Evolutionary conservation across 805 yeast species (phyloP).

Genomic region (Ogataea trehalophila): DNA sequence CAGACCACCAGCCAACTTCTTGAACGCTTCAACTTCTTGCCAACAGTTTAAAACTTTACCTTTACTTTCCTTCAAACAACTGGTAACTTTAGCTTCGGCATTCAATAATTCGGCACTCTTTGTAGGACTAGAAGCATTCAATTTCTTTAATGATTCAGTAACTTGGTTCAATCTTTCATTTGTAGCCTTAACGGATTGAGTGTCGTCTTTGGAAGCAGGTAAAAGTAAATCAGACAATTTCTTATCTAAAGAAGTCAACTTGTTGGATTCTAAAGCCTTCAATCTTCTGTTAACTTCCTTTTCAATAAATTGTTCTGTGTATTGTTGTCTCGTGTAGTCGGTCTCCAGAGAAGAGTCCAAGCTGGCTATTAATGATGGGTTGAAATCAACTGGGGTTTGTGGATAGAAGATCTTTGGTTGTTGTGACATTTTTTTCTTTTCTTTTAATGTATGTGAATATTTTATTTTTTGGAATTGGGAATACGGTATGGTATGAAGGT

Average conservation of each 20-base stretch:
- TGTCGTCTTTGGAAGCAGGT: conserved; percentile 27
- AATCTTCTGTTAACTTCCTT: conserved; percentile 58
- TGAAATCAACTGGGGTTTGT: conserved; percentile 61
- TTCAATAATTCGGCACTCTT: conserved; percentile 36
- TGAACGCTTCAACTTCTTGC: conserved; percentile 72
- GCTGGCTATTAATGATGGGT: conserved; percentile 57
- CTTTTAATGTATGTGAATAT: neutral
- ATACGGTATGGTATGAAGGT: too few species aligned
- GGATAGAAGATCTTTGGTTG: conserved; percentile 66
- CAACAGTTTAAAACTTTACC: conserved; percentile 75
- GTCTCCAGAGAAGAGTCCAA: conserved; percentile 56
- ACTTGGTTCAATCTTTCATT: conserved; percentile 31
- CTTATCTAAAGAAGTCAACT: conserved; percentile 46
- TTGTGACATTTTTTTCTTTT: conserved; percentile 4
- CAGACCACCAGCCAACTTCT: conserved; percentile 39
- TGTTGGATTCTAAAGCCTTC: conserved; percentile 46
- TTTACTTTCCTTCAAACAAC: conserved; percentile 58
- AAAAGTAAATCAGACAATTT: conserved; percentile 41
- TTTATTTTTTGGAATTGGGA: too few species aligned
- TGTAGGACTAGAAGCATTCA: conserved; percentile 27
- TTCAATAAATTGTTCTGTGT: conserved; percentile 61
- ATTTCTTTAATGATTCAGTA: conserved; percentile 28
- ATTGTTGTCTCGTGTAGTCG: conserved; percentile 66
- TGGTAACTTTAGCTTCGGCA: conserved; percentile 46
- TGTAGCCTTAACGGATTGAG: conserved; percentile 24